Base-by-base conservation (phyloP, 148 eudicot species). In the Euryodendron excelsum region DNA sequence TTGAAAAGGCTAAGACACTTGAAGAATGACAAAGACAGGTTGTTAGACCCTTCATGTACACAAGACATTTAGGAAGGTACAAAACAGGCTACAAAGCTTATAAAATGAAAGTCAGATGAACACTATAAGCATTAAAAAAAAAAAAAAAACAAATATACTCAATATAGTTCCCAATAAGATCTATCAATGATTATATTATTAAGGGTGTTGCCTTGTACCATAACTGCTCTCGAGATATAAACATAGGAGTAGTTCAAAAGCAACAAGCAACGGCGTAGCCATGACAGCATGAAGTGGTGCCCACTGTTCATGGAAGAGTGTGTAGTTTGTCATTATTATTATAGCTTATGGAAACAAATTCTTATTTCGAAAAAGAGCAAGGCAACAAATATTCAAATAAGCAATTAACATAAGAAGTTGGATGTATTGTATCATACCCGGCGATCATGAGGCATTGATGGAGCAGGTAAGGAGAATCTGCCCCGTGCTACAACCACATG, bases 391-490 rank as follows among this genome's bases (percentile, higher is more conserved):
- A 37, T 1, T 47, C 23, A 15, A 56, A 25, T 31, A 66, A 33
- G 25, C 34, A 48, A 60, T 39, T 59, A 23, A 3, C 20, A 36
- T 60, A 39, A 28, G 5, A 25, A 60, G 53, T 36, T 31, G 10
- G 62, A 18, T 27, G 36, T 41, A 64, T 13, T 66, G 56, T 30
- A n/a, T 18, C 86, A 59, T 79, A 86, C 89, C 72, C 73, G 59
- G 27, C 89, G 89, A 69, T 83, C 89, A 74, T 77, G 76, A 64
- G 89, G 87, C 80, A 86, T 74, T 53, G 86, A 73, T 79, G 89
- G 89, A 60, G 89, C 89, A 77, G 89, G 89, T 75, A 86, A 74
- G 9, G 89, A 86, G 80, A 86, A 84, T 82, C 89, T 86, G 63
- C 86, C 85, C 50, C 89, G 83, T 55, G 87, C 84, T 71, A 84